Evolutionary conservation across 495 filamentous ascomycete species (phyloP).

Genomic region (Astrothelium subdiscretum): DNA sequence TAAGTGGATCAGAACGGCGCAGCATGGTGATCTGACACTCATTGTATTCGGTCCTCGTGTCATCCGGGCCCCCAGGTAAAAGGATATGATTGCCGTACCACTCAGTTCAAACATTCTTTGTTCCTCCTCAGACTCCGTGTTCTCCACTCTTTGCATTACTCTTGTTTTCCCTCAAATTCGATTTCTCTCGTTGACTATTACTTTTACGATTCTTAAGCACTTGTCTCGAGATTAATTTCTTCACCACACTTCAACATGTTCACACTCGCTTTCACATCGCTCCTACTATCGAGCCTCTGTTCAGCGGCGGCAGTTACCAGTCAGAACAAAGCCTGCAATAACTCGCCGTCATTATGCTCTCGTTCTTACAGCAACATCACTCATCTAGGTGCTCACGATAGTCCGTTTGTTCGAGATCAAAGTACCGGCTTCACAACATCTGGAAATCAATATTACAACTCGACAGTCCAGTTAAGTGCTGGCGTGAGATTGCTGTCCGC

Average conservation of each 20-base stretch:
- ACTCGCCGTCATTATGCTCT: constrained; percentile 47
- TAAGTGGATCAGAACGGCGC: not conserved
- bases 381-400: constrained; percentile 54
- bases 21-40: not conserved
- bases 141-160: not conserved
- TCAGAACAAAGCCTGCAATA: constrained; percentile 40
- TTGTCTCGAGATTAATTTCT: not conserved
- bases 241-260: not conserved
- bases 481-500: constrained; percentile 28
- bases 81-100: not conserved
- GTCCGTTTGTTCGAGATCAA: constrained; percentile 44
- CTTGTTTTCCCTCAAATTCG: not conserved
- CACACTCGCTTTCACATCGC: not conserved
- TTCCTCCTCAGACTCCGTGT: not conserved
- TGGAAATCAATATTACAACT: constrained; percentile 30
- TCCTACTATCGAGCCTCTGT: not conserved
- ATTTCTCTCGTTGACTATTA: not conserved
- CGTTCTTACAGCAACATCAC: constrained; percentile 51
- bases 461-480: constrained; percentile 25
- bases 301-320: not conserved
- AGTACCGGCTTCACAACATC: constrained; percentile 27
- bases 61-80: not conserved
- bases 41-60: not conserved
- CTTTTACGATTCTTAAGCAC: not conserved
- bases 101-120: not conserved